Evolutionary conservation across 2,329 filamentous ascomycete genomes (phyloP).

Genomic region (Nothomitra cinnamomea): DNA sequence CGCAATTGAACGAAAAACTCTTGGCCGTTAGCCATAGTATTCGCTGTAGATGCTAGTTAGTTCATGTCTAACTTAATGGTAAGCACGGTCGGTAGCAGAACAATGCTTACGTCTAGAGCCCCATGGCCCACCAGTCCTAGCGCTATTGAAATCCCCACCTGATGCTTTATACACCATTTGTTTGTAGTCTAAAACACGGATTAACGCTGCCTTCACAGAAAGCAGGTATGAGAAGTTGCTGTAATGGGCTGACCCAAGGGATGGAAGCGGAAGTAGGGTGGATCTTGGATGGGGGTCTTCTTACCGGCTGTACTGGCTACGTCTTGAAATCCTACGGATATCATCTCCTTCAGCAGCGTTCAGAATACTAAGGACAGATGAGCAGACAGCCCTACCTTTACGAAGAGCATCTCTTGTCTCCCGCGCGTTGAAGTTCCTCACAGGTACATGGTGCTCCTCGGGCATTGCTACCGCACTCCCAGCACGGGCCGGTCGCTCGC

Average conservation of each 20-base stretch:
- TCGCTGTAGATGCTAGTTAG: conserved; percentile 8
- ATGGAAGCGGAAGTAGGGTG: not conserved
- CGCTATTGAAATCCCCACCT: conserved; percentile 12
- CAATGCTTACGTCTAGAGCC: conserved; percentile 21
- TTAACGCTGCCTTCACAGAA: not conserved
- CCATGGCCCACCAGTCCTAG: conserved; percentile 23
- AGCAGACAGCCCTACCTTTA: not conserved
- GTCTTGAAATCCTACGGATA: not conserved
- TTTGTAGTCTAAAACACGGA: not conserved
- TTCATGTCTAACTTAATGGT: not conserved
- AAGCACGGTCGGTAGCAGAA: not conserved
- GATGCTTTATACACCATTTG: conserved; percentile 3
- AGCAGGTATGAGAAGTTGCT: not conserved
- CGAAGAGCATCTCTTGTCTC: conserved; percentile 25
- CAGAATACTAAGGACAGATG: not conserved
- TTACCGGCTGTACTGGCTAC: not conserved
- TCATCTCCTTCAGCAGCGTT: not conserved
- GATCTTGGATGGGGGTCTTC: not conserved
- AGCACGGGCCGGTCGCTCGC: not conserved
- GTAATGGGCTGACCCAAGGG: not conserved
- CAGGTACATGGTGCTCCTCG: conserved; percentile 16
- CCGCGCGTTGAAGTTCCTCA: conserved; percentile 25
- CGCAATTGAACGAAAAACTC: conserved; percentile 28
- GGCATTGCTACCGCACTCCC: not conserved
- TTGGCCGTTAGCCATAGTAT: conserved; percentile 27